Percentiles rank a stretch among this genome's conserved stretches.
Conservation (phyloP, 257 asterid genomes). For the Scutellaria barbata region DNA sequence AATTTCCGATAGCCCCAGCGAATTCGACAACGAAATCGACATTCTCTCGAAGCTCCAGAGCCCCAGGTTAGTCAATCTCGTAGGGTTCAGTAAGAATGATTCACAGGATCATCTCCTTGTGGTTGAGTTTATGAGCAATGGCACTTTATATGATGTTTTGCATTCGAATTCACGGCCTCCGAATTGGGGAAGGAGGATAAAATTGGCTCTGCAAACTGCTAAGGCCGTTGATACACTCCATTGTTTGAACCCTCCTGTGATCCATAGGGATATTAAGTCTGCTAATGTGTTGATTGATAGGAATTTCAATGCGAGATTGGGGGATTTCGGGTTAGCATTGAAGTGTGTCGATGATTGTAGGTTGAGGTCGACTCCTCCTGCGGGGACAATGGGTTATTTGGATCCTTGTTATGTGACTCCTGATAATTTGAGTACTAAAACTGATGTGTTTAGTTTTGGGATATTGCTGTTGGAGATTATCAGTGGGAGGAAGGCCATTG, state of each 20-base stretch:
- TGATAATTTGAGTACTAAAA: conserved; percentile 72
- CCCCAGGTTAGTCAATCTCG: conserved; percentile 76
- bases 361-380: conserved; percentile 85
- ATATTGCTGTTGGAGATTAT: conserved; percentile 79
- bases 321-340: conserved; percentile 86
- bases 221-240: conserved; percentile 71
- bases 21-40: conserved; percentile 78
- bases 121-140: conserved; percentile 88
- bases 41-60: conserved; percentile 65
- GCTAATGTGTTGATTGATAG: conserved; percentile 80
- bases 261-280: conserved; percentile 84
- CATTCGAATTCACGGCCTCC: conserved; percentile 66
- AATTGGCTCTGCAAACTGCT: conserved; percentile 73
- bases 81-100: conserved; percentile 58
- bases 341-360: conserved; percentile 67
- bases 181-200: conserved; percentile 77
- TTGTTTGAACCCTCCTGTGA: conserved; percentile 65
- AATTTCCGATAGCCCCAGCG: conserved; percentile 53
- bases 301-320: conserved; percentile 72
- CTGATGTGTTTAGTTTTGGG: conserved; percentile 85
- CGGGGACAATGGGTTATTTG: conserved; percentile 94
- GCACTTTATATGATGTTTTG: conserved; percentile 74
- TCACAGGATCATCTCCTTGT: conserved; percentile 65
- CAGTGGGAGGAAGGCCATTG: conserved; percentile 91
- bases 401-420: conserved; percentile 88